Percentiles rank a stretch among this genome's conserved stretches.
These are phyloP conservation scores for Lecanosticta acicola DNA, from an alignment of 2,329 filamentous ascomycete species.

Conservation along the genomic window DNA sequence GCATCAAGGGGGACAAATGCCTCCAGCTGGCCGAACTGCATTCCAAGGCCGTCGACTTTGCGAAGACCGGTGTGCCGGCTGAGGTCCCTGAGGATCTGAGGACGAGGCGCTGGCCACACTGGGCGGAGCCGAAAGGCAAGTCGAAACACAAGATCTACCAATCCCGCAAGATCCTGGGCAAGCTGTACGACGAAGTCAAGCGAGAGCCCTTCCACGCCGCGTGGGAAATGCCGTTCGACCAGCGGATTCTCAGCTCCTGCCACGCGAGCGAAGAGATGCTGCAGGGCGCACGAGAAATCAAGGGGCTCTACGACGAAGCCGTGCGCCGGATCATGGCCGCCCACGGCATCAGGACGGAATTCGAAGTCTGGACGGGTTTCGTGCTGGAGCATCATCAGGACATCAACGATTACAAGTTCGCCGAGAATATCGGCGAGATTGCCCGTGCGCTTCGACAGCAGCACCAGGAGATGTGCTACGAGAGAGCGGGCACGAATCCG, in stretches of 20 bases:
- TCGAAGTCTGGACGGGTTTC: constrained; percentile 87
- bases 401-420: constrained; percentile 74
- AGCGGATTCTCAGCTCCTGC: constrained; percentile 63
- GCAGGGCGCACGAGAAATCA: constrained; percentile 58
- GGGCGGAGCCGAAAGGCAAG: constrained; percentile 60
- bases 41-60: constrained; percentile 88
- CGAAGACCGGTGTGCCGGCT: constrained; percentile 79
- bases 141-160: constrained; percentile 50
- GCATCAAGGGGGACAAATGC: constrained; percentile 65
- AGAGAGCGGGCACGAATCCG: constrained; percentile 50
- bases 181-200: constrained; percentile 73
- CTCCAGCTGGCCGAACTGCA: constrained; percentile 72
- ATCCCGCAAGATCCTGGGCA: constrained; percentile 68
- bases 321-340: constrained; percentile 79
- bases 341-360: constrained; percentile 76
- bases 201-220: constrained; percentile 64
- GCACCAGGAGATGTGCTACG: constrained; percentile 62
- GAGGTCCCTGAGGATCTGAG: constrained; percentile 56
- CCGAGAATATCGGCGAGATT: constrained; percentile 72
- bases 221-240: constrained; percentile 70
- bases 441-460: constrained; percentile 60
- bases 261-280: constrained; percentile 52
- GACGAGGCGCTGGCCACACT: constrained; percentile 72
- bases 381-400: constrained; percentile 68
- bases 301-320: constrained; percentile 69